Evolutionary conservation across 768 basidiomycete species (phyloP).

Genomic region (Termitomyces sp.): DNA sequence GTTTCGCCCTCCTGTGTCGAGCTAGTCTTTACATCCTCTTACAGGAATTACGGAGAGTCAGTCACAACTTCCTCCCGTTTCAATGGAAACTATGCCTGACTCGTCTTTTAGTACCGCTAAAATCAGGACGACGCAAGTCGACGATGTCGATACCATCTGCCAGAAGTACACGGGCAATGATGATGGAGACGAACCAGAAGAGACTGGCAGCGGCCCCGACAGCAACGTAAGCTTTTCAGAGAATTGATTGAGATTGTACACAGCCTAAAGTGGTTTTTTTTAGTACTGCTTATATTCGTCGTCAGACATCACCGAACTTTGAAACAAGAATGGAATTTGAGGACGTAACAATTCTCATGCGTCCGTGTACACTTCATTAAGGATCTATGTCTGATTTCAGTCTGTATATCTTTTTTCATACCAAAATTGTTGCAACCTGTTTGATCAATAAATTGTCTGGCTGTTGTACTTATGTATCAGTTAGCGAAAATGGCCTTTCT

Average conservation of each 20-base stretch:
- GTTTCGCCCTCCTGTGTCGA: not conserved
- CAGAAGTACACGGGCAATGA: conserved; percentile 25
- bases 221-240: conserved; percentile 21
- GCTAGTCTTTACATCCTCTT: not conserved
- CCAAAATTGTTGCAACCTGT: not conserved
- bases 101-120: conserved; percentile 20
- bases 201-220: conserved; percentile 24
- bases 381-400: not conserved
- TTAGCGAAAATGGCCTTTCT: too few species aligned
- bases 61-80: not conserved
- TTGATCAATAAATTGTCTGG: not conserved
- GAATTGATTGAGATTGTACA: not conserved
- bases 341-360: not conserved
- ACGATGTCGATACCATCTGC: conserved; percentile 23
- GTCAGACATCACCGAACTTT: conserved; percentile 20
- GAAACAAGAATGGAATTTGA: not conserved
- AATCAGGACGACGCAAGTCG: conserved; percentile 25
- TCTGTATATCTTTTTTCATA: not conserved
- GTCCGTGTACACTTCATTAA: not conserved
- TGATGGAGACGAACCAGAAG: conserved; percentile 23
- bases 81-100: not conserved
- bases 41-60: conserved; percentile 31
- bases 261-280: not conserved
- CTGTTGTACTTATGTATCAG: too few species aligned
- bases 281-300: conserved; percentile 23